Evolutionary conservation across 345 rosid species (phyloP).

Genomic region (Ceriops tagal): DNA sequence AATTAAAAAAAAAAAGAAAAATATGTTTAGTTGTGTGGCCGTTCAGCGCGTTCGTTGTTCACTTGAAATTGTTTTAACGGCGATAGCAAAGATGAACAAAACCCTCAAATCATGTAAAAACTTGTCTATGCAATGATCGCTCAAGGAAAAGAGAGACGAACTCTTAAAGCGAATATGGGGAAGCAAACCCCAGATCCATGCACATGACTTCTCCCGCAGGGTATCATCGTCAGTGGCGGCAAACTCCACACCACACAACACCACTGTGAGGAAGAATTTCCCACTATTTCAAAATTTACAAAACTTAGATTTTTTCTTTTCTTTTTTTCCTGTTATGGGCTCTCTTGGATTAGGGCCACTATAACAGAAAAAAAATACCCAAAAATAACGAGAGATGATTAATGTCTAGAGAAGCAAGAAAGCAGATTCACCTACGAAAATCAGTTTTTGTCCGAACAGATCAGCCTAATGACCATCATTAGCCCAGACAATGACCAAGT

Average conservation of each 20-base stretch:
- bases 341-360: constrained; percentile 25
- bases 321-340: constrained; percentile 16
- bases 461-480: no score
- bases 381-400: no score
- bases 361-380: background rate
- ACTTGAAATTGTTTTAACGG: no score
- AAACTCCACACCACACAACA: constrained; percentile 10
- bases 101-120: no score
- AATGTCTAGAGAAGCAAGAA: no score
- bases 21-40: no score
- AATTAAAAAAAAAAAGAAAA: no score
- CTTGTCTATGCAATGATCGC: no score
- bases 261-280: constrained; percentile 26
- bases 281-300: constrained; percentile 23
- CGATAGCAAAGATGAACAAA: no score
- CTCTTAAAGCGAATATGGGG: background rate
- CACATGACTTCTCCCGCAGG: constrained; percentile 33
- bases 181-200: background rate
- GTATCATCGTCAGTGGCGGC: constrained; percentile 10
- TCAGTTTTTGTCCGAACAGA: no score
- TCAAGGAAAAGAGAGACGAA: background rate
- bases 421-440: no score
- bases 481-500: background rate
- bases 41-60: no score
- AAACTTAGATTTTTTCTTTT: background rate